Evolutionary conservation across 2,329 filamentous ascomycete species (phyloP), one percentile per base, ranked within the genome.

Genomic region (Pyrenophora seminiperda): DNA sequence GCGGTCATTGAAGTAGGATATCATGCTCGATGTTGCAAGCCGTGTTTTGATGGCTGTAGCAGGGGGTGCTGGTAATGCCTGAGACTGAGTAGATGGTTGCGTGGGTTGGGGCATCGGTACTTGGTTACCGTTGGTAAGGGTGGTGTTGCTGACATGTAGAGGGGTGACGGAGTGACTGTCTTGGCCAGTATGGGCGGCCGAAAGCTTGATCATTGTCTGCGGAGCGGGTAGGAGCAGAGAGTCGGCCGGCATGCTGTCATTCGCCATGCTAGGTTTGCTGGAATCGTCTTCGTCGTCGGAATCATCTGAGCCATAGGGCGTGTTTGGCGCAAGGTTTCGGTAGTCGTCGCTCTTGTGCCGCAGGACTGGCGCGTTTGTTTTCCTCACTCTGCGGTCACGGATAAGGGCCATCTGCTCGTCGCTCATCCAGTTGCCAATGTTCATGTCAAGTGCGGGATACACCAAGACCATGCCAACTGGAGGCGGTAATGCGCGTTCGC

Each of bases 391-490:
- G 9, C 91, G 85, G 56, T 96, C 92, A 58, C 91, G 87, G 56
- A 99, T 96, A 53, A 99, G 77, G 0, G 90, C 85, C 90, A 97
- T 96, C 70, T 99, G 92, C 72, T 97, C 93, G 63, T 97, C 93
- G 0, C 90, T 92, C 92, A 99, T 97, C 94, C 94, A 99, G 72
- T 92, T 97, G 30, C 91, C 91, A 59, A 97, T 97, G 66, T 96
- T 97, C 89, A 97, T 91, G 66, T 97, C 94, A 51, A 99, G 77
- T 0, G 88, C 87, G 0, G 94, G 94, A 65, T 99, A 99, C 50
- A 95, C 86, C 40, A 96, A 80, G 0, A 97, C 81, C 6, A 97
- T 74, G 0, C 91, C 93, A 43, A 89, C 88, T 0, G 94, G 94
- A 0, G 91, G 88, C 5, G 96, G 78, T 2, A 84, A 69, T n/a